Evolutionary conservation across 2,329 filamentous ascomycete genomes (phyloP).

Genomic region (Trichoderma sp.): DNA sequence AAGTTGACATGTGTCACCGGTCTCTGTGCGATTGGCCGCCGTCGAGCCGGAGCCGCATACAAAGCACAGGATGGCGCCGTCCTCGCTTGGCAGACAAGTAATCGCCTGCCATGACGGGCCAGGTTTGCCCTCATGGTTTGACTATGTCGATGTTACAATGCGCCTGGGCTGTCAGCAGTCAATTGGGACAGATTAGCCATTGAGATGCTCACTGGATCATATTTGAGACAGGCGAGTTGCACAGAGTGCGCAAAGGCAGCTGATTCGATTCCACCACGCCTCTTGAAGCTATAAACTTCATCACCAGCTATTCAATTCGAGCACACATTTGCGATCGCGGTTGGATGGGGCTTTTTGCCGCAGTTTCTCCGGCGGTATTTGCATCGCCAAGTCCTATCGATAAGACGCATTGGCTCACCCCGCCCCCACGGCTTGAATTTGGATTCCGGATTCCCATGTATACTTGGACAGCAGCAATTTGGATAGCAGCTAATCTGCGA

Average conservation of each 20-base stretch:
- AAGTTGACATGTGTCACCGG: slow-evolving; percentile 31
- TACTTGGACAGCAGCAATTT: not conserved
- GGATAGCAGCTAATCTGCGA: not conserved
- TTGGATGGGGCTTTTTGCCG: slow-evolving; percentile 11
- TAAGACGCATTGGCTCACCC: not conserved
- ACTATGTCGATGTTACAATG: slow-evolving; percentile 33
- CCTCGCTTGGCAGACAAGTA: slow-evolving; percentile 40
- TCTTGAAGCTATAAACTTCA: not conserved
- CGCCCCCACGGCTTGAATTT: not conserved
- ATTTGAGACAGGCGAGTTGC: slow-evolving; percentile 14
- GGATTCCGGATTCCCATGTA: no score
- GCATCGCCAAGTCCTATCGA: not conserved
- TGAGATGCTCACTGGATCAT: slow-evolving; percentile 17
- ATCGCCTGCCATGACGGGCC: slow-evolving; percentile 48
- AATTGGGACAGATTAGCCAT: slow-evolving; percentile 5
- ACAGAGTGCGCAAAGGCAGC: slow-evolving; percentile 9
- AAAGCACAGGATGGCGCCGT: slow-evolving; percentile 40
- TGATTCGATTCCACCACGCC: slow-evolving; percentile 8
- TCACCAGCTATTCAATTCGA: not conserved
- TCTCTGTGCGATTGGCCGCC: slow-evolving; percentile 31
- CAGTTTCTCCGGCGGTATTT: slow-evolving; percentile 7
- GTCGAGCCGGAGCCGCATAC: slow-evolving; percentile 36
- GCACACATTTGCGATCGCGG: slow-evolving; percentile 2
- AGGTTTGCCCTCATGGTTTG: slow-evolving; percentile 49
- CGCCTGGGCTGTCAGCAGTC: slow-evolving; percentile 17